These are phyloP conservation scores for Alternaria arborescens DNA, from an alignment of 2,329 filamentous ascomycete genomes.

Conservation along the genomic window DNA sequence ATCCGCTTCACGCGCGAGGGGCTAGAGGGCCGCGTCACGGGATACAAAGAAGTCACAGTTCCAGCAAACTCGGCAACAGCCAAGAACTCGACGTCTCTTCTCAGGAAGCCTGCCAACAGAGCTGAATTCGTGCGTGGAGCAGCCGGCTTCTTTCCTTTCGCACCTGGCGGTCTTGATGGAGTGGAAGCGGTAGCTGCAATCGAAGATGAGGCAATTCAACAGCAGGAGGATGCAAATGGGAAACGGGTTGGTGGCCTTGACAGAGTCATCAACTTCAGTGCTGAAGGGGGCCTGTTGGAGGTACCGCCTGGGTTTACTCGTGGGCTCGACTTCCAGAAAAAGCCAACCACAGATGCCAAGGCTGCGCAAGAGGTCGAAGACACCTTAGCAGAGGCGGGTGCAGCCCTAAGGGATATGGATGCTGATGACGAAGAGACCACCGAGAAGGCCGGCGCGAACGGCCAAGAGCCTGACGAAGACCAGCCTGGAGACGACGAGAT, in stretches of 20 bases:
- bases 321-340: conserved; percentile 76
- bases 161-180: conserved; percentile 86
- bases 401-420: conserved; percentile 33
- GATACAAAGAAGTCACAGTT: conserved; percentile 92
- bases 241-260: conserved; percentile 67
- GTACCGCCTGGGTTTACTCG: conserved; percentile 82
- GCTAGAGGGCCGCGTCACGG: conserved; percentile 88
- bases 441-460: conserved; percentile 34
- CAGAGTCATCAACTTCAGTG: conserved; percentile 82
- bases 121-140: conserved; percentile 93
- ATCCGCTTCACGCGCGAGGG: conserved; percentile 92
- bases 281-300: conserved; percentile 79
- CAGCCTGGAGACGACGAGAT: conserved; percentile 69
- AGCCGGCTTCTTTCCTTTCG: conserved; percentile 93
- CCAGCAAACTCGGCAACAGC: conserved; percentile 88
- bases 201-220: conserved; percentile 75
- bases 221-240: conserved; percentile 55
- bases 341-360: conserved; percentile 64
- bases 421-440: conserved; percentile 36
- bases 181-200: conserved; percentile 85
- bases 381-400: conserved; percentile 62
- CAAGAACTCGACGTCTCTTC: conserved; percentile 91
- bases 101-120: conserved; percentile 83
- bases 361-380: conserved; percentile 76
- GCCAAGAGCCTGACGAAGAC: conserved; percentile 53